Base-by-base conservation (phyloP, 2,329 filamentous ascomycete genomes). In the Metarhizium robertsii region DNA sequence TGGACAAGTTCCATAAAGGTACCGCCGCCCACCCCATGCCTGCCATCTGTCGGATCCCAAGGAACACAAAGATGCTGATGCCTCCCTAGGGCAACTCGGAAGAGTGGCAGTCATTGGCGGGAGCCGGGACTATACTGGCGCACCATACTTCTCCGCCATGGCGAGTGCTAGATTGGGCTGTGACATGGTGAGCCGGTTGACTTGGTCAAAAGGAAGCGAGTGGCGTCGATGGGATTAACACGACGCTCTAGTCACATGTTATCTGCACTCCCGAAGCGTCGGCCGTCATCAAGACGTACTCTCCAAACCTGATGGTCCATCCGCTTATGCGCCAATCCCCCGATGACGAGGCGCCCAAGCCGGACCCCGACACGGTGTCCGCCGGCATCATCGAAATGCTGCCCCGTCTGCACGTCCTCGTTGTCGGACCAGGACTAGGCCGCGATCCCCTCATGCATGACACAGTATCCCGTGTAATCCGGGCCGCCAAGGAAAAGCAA, bases 71-170 rank as follows among this genome's bases (percentile, higher is more conserved):
- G 8, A 38, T 13, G 42, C 52, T 54, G 20, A 57, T 29, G 16
- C 4, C 16, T n/a, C 3, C 29, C 32, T 63, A 95, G 92, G 94
- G 57, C 92, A 97, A 72, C 79, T 96, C 61, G 94, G 94, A 5
- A 84, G 94, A 55, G 85, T 99, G 53, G 94, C 85, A 53, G 94
- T 99, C 57, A 94, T 99, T 61, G 94, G 94, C 53, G 94, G 94
- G 45, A 95, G 90, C 67, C 86, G 92, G 69, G 92, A 97, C 72
- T 99, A 97, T 70, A 96, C 94, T 1, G 94, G 94, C 42, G 94
- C 94, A 57, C 94, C 94, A 13, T 99, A 96, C 75, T 99, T 99
- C 74, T 96, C 92, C 20, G 92, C 92, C 61, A 96, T 96, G 85
- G 94, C 94, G 13, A 96, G 90, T 61, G 94, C 94, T 50, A 84